These are phyloP conservation scores for Ophiocordyceps camponoti-floridani DNA, from an alignment of 2,329 filamentous ascomycete species.

Conservation along the genomic window DNA sequence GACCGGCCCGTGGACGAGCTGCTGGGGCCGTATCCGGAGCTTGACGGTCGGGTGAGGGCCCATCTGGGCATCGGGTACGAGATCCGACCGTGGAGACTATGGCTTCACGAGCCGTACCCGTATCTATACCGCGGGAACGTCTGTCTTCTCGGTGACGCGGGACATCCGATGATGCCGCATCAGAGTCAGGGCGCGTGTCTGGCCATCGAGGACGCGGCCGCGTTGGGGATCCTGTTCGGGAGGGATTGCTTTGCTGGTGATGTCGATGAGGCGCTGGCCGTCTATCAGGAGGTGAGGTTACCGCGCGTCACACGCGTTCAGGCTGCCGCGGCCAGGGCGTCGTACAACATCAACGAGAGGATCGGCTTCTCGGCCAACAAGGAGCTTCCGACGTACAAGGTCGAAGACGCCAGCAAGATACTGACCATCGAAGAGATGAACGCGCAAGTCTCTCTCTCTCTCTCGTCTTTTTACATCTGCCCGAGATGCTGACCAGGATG, in stretches of 20 bases:
- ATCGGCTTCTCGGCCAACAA: conserved; percentile 49
- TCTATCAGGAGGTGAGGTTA: conserved; percentile 34
- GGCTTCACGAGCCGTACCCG: conserved; percentile 44
- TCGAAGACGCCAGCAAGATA: conserved; percentile 41
- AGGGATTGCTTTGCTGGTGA: conserved; percentile 26
- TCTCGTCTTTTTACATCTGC: not conserved
- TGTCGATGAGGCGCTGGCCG: conserved; percentile 24
- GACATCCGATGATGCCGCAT: conserved; percentile 49
- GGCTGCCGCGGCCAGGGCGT: conserved; percentile 35
- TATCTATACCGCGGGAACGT: conserved; percentile 31
- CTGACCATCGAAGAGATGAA: conserved; percentile 57
- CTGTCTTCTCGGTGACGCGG: conserved; percentile 47
- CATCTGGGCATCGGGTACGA: conserved; percentile 44
- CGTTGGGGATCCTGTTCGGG: conserved; percentile 42
- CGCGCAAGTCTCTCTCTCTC: conserved; percentile 20
- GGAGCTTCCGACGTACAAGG: conserved; percentile 36
- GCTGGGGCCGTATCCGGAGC: conserved; percentile 38
- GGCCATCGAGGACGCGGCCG: conserved; percentile 46
- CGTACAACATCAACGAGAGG: conserved; percentile 43
- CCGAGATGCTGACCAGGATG: not conserved
- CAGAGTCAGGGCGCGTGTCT: conserved; percentile 49
- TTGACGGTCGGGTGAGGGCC: conserved; percentile 36
- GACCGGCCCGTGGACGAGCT: conserved; percentile 37
- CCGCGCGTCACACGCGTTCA: conserved; percentile 39
- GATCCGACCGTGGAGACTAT: conserved; percentile 44